Evolutionary conservation across 257 asterid species (phyloP).

Genomic region (Petunia secreta): DNA sequence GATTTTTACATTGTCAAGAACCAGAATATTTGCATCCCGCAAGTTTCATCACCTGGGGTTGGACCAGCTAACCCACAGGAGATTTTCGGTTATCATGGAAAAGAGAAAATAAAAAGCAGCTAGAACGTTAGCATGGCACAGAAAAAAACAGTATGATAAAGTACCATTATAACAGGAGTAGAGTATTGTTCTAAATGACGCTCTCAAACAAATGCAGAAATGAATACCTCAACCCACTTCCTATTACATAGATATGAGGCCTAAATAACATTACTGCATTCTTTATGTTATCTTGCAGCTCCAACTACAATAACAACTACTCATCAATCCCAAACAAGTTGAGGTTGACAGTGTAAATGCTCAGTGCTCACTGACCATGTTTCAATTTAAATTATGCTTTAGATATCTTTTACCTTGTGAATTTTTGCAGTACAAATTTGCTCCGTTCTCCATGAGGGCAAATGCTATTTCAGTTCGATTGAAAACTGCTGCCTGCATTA

Average conservation of each 20-base stretch:
- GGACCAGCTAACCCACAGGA: constrained; percentile 10
- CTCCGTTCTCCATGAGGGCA: constrained; percentile 90
- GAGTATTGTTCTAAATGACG: neutral
- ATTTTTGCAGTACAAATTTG: constrained; percentile 69
- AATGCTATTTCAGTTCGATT: constrained; percentile 90
- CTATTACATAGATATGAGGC: neutral
- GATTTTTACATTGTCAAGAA: neutral
- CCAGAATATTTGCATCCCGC: constrained; percentile 12
- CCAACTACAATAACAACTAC: neutral
- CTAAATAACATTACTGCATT: neutral
- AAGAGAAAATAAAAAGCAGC: neutral
- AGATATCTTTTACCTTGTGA: constrained; percentile 71
- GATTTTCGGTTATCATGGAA: neutral
- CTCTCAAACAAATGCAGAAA: neutral
- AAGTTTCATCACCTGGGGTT: neutral
- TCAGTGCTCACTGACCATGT: too few species aligned
- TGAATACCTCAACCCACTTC: neutral
- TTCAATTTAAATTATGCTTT: neutral
- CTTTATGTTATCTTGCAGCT: constrained; percentile 6
- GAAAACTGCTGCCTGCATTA: constrained; percentile 88
- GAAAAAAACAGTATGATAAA: constrained; percentile 2
- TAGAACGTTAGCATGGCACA: neutral
- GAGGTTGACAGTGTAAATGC: too few species aligned
- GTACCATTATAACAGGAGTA: neutral
- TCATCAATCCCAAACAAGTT: too few species aligned